Base-by-base conservation (phyloP, 768 basidiomycete genomes). In the Serendipita sp. region DNA sequence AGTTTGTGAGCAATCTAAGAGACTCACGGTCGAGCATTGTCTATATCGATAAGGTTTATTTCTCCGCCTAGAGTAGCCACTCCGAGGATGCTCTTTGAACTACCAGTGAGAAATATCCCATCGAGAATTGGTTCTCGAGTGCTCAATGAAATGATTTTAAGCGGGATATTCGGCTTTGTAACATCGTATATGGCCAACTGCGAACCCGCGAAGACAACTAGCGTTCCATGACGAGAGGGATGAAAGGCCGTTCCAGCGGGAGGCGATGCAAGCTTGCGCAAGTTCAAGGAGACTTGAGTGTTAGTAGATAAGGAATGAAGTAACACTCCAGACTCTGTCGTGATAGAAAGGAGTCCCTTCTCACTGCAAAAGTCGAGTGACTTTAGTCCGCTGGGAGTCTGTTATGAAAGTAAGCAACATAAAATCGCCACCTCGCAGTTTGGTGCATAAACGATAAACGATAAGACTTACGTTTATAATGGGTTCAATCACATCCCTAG, bases 171-270 rank as follows among this genome's bases (percentile, higher is more conserved):
- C 6, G 83, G 80, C 11, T 80, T 79, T 33, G 77, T 79, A 1
- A 79, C 80, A 67, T 88, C 87, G 65, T 83, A 90, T 18, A 87
- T 75, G 18, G 81, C 67, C 2, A 90, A 66, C 46, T 81, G 78
- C 48, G 75, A 75, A 0, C 80, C 81, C 16, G 77, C 69, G 2
- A 78, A 78, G 2, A 89, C 73, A 2, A 89, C 73, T 18, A 89
- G 75, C 48, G 31, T 63, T 2, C 81, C 82, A n/a, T 81, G 80
- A 1, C 77, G 73, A 70, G 87, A 83, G 10, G 79, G 76, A 68
- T 87, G 85, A 67, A 88, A 88, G 31, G 74, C 18, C 4, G 43
- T 71, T 64, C 83, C 34, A 0, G 5, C 34, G 16, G 34, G 18
- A n/a, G 55, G 29, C 10, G 33, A 36, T 8, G 55, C 10, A n/a